phyloP scores from a whole-genome alignment of 768 basidiomycete species.

The Suillus luteus region DNA sequence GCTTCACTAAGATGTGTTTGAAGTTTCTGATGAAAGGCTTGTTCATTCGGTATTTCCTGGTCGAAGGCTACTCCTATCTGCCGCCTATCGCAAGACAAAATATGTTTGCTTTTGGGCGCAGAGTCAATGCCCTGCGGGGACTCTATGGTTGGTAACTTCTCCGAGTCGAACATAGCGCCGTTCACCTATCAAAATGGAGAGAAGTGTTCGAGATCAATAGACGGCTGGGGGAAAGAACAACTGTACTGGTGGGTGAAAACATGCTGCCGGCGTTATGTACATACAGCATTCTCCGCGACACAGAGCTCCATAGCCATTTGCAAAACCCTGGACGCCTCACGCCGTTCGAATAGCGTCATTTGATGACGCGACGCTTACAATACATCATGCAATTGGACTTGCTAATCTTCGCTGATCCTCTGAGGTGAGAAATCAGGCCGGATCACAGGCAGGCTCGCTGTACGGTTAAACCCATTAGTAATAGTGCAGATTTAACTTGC shows the following conservation, averaged over 20 bases:
- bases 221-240: neutral
- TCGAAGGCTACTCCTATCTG: slow-evolving; percentile 10
- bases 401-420: neutral
- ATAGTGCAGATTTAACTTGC: neutral
- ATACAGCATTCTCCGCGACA: neutral
- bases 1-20: slow-evolving; percentile 25
- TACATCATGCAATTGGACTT: neutral
- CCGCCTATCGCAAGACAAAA: too few relatives aligned
- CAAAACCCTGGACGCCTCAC: neutral
- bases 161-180: neutral
- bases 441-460: neutral
- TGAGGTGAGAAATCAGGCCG: neutral
- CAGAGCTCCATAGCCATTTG: neutral
- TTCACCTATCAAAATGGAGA: neutral
- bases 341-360: neutral
- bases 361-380: neutral
- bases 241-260: neutral
- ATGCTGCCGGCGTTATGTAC: neutral
- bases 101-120: neutral
- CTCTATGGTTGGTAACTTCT: slow-evolving; percentile 1
- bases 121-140: neutral
- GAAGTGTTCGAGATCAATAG: neutral
- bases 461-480: neutral
- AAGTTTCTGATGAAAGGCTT: slow-evolving; percentile 13
- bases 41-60: neutral